Conservation (phyloP, 139 green algal genomes). For the Chlamydomonas sphaeroides region DNA sequence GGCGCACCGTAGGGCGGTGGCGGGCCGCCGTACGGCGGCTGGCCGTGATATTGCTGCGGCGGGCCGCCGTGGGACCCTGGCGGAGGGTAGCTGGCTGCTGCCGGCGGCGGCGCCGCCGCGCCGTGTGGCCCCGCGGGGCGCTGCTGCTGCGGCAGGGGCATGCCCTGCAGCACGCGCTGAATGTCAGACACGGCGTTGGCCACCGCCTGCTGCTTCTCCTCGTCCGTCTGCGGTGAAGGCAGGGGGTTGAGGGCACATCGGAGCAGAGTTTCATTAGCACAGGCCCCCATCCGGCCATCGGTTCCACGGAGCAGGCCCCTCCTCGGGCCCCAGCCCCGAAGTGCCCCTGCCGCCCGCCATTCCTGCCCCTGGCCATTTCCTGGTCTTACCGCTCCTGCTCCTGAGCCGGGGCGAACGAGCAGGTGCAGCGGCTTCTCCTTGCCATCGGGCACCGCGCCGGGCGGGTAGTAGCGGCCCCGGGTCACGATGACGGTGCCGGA, state of each 20-base stretch:
- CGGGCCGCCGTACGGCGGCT: neutral
- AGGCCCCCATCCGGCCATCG: too few relatives aligned
- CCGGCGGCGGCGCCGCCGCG: neutral
- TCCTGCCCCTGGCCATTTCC: too few relatives aligned
- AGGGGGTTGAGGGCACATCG: too few relatives aligned
- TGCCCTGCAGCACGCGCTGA: conserved; percentile 46
- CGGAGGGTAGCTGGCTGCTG: neutral
- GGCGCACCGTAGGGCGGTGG: neutral
- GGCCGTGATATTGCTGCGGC: neutral
- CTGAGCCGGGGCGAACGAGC: conserved; percentile 48
- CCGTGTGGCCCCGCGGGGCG: neutral
- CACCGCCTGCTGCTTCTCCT: conserved; percentile 54
- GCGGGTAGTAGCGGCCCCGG: conserved; percentile 59
- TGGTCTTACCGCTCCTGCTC: conserved; percentile 15
- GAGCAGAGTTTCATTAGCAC: too few relatives aligned
- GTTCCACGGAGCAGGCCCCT: too few relatives aligned
- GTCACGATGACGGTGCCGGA: conserved; percentile 58
- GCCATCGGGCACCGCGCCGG: conserved; percentile 32
- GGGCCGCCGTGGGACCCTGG: neutral
- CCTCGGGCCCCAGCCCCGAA: too few relatives aligned
- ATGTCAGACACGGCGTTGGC: conserved; percentile 55
- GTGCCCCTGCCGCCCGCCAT: too few relatives aligned
- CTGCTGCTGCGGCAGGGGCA: neutral
- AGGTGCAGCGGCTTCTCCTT: conserved; percentile 63
- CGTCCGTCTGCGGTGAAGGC: conserved; percentile 56